These are phyloP conservation scores for Pythium aquatile DNA, from an alignment of 352 stramenopile genomes.

Conservation along the genomic window DNA sequence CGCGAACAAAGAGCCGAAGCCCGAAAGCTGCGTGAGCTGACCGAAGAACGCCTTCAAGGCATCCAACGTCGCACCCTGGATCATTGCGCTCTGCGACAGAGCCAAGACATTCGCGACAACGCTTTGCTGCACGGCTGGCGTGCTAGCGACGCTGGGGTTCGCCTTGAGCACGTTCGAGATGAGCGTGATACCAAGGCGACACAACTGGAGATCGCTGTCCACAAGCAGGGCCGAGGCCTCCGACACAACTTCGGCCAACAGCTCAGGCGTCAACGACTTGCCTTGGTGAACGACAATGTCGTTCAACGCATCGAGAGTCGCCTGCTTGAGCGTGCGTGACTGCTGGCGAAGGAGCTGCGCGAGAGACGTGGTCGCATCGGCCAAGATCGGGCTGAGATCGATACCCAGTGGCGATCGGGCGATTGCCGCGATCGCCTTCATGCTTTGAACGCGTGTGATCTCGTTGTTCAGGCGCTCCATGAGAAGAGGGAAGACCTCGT, in stretches of 20 bases:
- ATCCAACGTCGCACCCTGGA: conserved; percentile 84
- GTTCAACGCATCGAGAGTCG: conserved; percentile 90
- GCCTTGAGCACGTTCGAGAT: conserved; percentile 74
- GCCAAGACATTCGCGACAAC: conserved; percentile 78
- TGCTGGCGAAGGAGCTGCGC: conserved; percentile 93
- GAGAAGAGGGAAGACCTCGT: conserved; percentile 89
- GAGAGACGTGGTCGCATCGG: conserved; percentile 86
- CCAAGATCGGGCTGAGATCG: conserved; percentile 91
- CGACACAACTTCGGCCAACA: conserved; percentile 89
- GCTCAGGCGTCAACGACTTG: conserved; percentile 54
- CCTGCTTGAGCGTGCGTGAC: conserved; percentile 94
- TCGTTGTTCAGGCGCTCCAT: conserved; percentile 98
- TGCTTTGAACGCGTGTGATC: conserved; percentile 95
- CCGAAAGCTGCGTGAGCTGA: conserved; percentile 60
- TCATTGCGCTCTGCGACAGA: conserved; percentile 87
- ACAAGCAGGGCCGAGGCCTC: conserved; percentile 91
- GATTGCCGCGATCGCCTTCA: conserved; percentile 94
- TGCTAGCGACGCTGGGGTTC: conserved; percentile 52
- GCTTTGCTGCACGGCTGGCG: conserved; percentile 60
- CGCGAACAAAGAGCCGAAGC: conserved; percentile 88
- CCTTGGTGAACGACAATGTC: conserved; percentile 86
- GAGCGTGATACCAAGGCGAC: conserved; percentile 91
- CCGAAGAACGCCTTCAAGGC: conserved; percentile 72
- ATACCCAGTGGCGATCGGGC: conserved; percentile 83
- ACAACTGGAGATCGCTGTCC: conserved; percentile 97